Evolutionary conservation across 148 eudicot species (phyloP).

Genomic region (Pouteria glomerata): DNA sequence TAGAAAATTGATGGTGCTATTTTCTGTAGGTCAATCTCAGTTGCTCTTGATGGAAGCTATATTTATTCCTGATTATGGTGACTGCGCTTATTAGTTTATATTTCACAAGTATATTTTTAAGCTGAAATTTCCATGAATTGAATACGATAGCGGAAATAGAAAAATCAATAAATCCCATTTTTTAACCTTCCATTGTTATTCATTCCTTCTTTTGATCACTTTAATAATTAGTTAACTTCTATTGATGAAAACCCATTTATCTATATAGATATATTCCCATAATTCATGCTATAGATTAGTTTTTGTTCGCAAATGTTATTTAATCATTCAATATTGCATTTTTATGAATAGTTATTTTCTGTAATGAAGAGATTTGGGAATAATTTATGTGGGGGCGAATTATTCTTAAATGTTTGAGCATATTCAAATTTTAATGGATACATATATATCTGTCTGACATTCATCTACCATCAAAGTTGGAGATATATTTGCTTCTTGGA

Average conservation of each 20-base stretch:
- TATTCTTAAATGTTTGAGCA: too few relatives aligned
- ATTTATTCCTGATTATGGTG: slow-evolving; percentile 16
- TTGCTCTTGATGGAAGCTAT: slow-evolving; percentile 31
- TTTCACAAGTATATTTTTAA: slow-evolving; percentile 24
- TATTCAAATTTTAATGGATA: too few relatives aligned
- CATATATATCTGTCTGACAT: too few relatives aligned
- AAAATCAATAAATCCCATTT: neutral
- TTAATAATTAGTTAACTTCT: neutral
- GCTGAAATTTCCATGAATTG: slow-evolving; percentile 1
- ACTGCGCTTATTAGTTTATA: slow-evolving; percentile 32
- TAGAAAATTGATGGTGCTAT: slow-evolving; percentile 3
- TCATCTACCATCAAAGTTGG: too few relatives aligned
- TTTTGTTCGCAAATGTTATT: too few relatives aligned
- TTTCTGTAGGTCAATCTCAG: slow-evolving; percentile 47
- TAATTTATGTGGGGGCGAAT: too few relatives aligned
- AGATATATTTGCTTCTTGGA: too few relatives aligned
- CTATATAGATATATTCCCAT: too few relatives aligned
- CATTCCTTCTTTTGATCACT: neutral
- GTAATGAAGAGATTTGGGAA: too few relatives aligned
- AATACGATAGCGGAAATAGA: neutral
- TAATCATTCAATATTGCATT: too few relatives aligned
- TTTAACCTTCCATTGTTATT: neutral
- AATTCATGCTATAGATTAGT: too few relatives aligned
- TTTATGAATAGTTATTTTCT: too few relatives aligned
- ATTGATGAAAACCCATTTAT: neutral